These are phyloP conservation scores for Thelonectria discophora DNA, from an alignment of 2,329 filamentous ascomycete genomes.

Conservation along the genomic window DNA sequence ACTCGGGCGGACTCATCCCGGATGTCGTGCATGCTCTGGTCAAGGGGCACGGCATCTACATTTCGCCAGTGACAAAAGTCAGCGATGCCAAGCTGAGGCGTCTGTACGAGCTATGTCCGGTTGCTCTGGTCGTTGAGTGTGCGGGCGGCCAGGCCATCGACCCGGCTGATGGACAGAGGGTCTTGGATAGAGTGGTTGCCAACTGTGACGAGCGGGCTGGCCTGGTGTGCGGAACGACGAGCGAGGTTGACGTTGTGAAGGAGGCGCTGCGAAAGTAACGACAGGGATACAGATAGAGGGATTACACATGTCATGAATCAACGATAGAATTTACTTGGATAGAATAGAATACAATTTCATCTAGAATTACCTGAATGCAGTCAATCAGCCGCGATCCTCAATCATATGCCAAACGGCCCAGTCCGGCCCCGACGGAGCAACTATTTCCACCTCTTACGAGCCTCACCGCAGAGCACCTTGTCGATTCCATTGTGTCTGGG, in stretches of 20 bases:
- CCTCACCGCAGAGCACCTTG: background rate
- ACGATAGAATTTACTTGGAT: background rate
- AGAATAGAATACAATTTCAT: background rate
- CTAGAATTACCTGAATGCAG: background rate
- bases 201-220: constrained; percentile 61
- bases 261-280: constrained; percentile 22
- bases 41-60: constrained; percentile 69
- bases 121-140: constrained; percentile 69
- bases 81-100: constrained; percentile 66
- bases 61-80: constrained; percentile 62
- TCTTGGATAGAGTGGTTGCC: constrained; percentile 51
- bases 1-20: constrained; percentile 68
- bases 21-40: constrained; percentile 67
- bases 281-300: background rate
- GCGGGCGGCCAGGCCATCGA: constrained; percentile 66
- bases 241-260: constrained; percentile 56
- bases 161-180: constrained; percentile 50
- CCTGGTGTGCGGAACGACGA: constrained; percentile 58
- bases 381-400: background rate
- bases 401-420: background rate
- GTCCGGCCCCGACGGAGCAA: background rate
- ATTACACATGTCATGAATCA: background rate
- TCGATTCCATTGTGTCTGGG: background rate
- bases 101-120: constrained; percentile 66
- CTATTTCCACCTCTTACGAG: constrained; percentile 5